These are phyloP conservation scores for Suillus discolor DNA, from an alignment of 768 basidiomycete species.

Conservation along the genomic window DNA sequence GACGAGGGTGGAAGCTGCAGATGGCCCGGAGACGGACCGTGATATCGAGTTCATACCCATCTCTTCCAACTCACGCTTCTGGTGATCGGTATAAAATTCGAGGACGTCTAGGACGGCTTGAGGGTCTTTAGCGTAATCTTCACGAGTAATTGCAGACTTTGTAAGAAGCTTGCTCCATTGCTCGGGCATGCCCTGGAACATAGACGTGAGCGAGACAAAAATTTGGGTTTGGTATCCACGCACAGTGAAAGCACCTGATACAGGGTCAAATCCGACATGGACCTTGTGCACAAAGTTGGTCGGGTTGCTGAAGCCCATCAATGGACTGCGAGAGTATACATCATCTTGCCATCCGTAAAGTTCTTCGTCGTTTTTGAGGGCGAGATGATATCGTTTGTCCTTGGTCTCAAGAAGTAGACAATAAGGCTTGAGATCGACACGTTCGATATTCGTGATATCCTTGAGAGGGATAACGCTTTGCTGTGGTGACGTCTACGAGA, in stretches of 20 bases:
- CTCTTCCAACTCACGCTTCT: constrained; percentile 90
- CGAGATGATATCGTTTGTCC: constrained; percentile 78
- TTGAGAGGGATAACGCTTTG: constrained; percentile 67
- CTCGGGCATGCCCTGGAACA: constrained; percentile 84
- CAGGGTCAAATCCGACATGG: constrained; percentile 95
- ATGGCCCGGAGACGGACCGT: constrained; percentile 23
- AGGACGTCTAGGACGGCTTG: constrained; percentile 97
- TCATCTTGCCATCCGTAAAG: constrained; percentile 99
- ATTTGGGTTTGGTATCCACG: constrained; percentile 30
- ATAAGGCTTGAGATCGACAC: constrained; percentile 93
- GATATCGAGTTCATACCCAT: constrained; percentile 35
- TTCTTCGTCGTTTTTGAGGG: constrained; percentile 92
- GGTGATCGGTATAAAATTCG: constrained; percentile 97
- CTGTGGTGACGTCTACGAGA: constrained; percentile 48
- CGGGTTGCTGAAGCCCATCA: constrained; percentile 92
- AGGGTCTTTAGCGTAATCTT: constrained; percentile 96
- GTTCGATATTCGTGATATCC: constrained; percentile 86
- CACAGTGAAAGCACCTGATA: constrained; percentile 92
- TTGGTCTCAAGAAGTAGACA: constrained; percentile 87
- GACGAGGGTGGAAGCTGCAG: constrained; percentile 34
- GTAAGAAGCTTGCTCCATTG: constrained; percentile 98
- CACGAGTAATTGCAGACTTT: constrained; percentile 95
- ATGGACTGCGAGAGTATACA: constrained; percentile 87
- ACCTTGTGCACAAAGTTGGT: constrained; percentile 99
- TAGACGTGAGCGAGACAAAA: neutral